Evolutionary conservation across 768 basidiomycete genomes (phyloP).

Genomic region (Trichaptum fuscoviolaceum): DNA sequence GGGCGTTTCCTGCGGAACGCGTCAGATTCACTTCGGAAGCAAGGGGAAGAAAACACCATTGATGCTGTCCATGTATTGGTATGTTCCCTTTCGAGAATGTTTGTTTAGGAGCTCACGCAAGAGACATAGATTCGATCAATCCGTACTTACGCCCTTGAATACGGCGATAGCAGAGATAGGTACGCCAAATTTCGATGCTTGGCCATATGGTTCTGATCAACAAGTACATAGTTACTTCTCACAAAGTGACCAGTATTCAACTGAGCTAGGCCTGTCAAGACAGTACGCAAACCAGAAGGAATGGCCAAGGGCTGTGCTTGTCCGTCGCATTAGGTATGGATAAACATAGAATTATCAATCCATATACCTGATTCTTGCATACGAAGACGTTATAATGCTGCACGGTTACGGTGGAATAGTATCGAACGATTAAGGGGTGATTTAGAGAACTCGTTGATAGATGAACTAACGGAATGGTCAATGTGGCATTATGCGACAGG

Average conservation of each 20-base stretch:
- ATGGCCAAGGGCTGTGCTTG: conserved; percentile 70
- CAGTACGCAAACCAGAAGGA: conserved; percentile 66
- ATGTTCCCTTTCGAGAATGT: conserved; percentile 18
- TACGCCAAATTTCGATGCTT: conserved; percentile 24
- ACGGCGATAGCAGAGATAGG: conserved; percentile 65
- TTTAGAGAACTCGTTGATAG: conserved; percentile 59
- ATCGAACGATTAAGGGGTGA: conserved; percentile 59
- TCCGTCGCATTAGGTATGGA: conserved; percentile 58
- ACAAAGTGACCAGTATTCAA: conserved; percentile 51
- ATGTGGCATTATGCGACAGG: conserved; percentile 67
- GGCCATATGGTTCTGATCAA: conserved; percentile 7
- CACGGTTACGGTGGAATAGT: conserved; percentile 66
- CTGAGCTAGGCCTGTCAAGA: conserved; percentile 62
- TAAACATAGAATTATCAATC: not conserved
- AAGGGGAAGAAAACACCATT: conserved; percentile 77
- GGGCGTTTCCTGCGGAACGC: conserved; percentile 68
- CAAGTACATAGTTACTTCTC: conserved; percentile 46
- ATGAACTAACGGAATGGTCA: conserved; percentile 70
- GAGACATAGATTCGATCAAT: conserved; percentile 53
- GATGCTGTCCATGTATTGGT: conserved; percentile 76
- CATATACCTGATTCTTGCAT: not conserved
- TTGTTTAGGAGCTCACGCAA: not conserved
- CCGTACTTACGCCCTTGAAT: conserved; percentile 67
- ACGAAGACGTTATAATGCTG: conserved; percentile 39
- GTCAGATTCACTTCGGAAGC: conserved; percentile 58